Percentiles rank a stretch among this genome's conserved stretches.
Conservation (phyloP, 192 early-diverging fungal species). For the Gryganskiella cystojenkinii region DNA sequence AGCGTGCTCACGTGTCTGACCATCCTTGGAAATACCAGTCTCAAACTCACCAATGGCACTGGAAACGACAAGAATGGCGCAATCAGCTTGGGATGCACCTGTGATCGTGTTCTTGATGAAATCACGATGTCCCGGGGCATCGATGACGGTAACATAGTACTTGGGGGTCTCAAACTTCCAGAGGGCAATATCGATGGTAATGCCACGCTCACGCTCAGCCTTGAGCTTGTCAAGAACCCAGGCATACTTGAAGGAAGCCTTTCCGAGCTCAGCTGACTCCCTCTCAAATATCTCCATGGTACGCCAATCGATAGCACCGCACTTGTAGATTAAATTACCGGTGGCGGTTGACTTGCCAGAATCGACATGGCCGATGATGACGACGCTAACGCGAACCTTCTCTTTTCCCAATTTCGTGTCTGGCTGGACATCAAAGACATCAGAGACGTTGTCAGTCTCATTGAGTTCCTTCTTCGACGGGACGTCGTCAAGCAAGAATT, state of each 20-base stretch:
- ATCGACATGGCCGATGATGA: no score
- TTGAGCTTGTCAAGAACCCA: slow-evolving; percentile 99
- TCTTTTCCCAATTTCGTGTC: no score
- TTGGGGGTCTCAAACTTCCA: slow-evolving; percentile 98
- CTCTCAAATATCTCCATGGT: no score
- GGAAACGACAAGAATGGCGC: slow-evolving; percentile 96
- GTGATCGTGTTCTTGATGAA: slow-evolving; percentile 99
- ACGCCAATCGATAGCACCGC: no score
- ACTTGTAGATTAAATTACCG: no score
- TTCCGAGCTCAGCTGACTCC: slow-evolving; percentile 98
- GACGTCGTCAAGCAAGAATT: no score
- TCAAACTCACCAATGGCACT: slow-evolving; percentile 90
- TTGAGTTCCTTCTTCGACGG: no score
- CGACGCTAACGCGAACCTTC: no score
- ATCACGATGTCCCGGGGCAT: slow-evolving; percentile 99
- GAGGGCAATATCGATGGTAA: slow-evolving; percentile 98
- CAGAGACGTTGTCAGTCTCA: no score
- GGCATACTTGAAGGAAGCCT: slow-evolving; percentile 99
- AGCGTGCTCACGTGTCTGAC: slow-evolving; percentile 99
- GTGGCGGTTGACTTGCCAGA: no score
- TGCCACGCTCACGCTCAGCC: slow-evolving; percentile 99
- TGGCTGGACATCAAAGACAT: no score
- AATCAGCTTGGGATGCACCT: slow-evolving; percentile 98
- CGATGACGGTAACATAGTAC: slow-evolving; percentile 98
- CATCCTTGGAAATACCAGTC: slow-evolving; percentile 99